Base-by-base conservation (phyloP, 2,329 filamentous ascomycete species). In the Cyanodermella asteris region DNA sequence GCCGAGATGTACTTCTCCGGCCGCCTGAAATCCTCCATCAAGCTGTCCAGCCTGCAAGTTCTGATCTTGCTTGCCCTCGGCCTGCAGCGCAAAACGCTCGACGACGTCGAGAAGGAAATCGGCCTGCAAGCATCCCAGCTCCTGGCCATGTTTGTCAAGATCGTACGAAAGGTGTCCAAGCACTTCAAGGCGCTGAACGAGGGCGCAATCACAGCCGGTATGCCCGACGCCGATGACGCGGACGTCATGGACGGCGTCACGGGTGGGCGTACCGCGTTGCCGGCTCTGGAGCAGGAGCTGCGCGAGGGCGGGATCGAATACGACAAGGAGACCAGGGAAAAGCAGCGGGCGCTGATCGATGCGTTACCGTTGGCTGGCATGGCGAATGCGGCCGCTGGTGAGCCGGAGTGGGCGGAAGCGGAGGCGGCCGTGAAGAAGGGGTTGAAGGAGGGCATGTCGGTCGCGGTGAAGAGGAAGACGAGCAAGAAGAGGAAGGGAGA, bases 111-210 rank as follows among this genome's bases (percentile, higher is more conserved):
- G 32, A 68, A 72, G 33, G 87, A 97, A 41, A 51, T 91, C 3
- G 62, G 61, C 6, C 52, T 93, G 5, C 67, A 66, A 1, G 62
- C 67, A 3, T 72, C 70, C 22, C 87, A 94, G 51, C 56, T 93
- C 4, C 59, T 97, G 33, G 82, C 84, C 31, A 91, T 94, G 74
- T 94, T 97, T 49, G 78, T 91, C 46, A 97, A 97, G 58, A 74
- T 91, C 31, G 62, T 93, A 31, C 69, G 81, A 35, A 94, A 94
- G 54, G 63, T 91, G 19, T 75, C 75, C 3, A 59, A 64, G 3
- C 66, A 82, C 43, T 87, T 97, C 50, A 65, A 70, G 16, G 55
- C 60, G 4, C 50, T 94, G 1, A 61, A 93, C 3, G 66, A 80
- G 20, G 68, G 66, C 4, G 80, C 77, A 0, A 71, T 73, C 7